phyloP scores from a whole-genome alignment of 306 rosid genomes.

The Citrullus amarus region DNA sequence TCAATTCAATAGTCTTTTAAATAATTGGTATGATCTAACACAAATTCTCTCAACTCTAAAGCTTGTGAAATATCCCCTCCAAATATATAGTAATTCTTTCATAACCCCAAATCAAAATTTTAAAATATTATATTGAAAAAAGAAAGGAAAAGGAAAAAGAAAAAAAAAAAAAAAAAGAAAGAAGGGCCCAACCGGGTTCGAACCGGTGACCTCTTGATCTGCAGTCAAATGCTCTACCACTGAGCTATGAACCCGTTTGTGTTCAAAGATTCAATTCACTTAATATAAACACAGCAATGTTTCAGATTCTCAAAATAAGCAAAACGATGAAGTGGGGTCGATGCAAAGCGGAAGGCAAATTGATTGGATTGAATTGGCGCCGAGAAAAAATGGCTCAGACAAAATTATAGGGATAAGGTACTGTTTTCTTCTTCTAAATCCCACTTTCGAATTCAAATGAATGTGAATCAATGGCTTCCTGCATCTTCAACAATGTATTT shows the following conservation, averaged over 20 bases:
- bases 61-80: too few species aligned
- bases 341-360: neutral
- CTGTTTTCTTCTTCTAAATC: neutral
- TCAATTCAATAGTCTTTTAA: too few species aligned
- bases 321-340: neutral
- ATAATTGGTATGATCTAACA: too few species aligned
- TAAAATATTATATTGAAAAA: too few species aligned
- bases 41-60: too few species aligned
- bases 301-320: neutral
- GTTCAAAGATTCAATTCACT: rapidly evolving
- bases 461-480: slow-evolving; percentile 38
- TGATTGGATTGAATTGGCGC: neutral
- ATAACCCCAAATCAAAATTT: too few species aligned
- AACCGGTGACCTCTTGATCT: slow-evolving; percentile 6
- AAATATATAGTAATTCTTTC: too few species aligned
- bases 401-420: slow-evolving; percentile 20
- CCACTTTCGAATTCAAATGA: neutral
- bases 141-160: too few species aligned
- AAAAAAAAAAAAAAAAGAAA: too few species aligned
- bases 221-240: slow-evolving; percentile 1
- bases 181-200: slow-evolving; percentile 3
- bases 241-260: neutral
- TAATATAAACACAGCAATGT: neutral
- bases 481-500: slow-evolving; percentile 26
- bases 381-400: neutral